Base-by-base conservation (phyloP, 2,329 filamentous ascomycete genomes). In the Arthrobotrys sphaeroides region DNA sequence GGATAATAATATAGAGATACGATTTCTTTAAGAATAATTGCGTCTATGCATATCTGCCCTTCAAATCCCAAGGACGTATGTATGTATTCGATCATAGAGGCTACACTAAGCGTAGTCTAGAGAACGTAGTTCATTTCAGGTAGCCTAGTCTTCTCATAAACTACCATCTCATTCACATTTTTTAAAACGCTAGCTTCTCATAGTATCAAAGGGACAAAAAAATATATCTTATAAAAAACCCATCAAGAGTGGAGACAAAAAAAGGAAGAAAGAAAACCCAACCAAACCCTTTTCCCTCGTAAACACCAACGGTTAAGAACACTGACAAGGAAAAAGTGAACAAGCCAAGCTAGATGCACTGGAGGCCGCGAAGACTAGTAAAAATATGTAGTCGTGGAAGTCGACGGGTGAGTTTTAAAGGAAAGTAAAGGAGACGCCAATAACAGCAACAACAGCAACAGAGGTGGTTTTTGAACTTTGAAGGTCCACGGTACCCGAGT, bases 271-370 rank as follows among this genome's bases (percentile, higher is more conserved):
- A n/a, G n/a, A n/a, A n/a, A n/a, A n/a, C n/a, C 57, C 57, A 45
- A 38, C 69, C 45, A 70, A 61, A 53, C 62, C 49, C 64, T 55
- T 53, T 53, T 55, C 4, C 60, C 47, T 69, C 59, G 40, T 61
- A 76, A 77, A 77, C 57, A 70, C 65, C 61, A 53, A 59, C 36
- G 61, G 24, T 28, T 60, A 42, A 59, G 51, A 18, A 42, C 42
- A 53, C 65, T 55, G 26, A 36, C 43, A 65, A 74, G 26, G 60
- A 36, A 68, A 62, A n/a, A n/a, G n/a, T n/a, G n/a, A 60, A 72
- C 26, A 60, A 59, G 18, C 38, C 43, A 68, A 73, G 51, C 24
- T 55, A 65, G 57, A 73, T 72, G 53, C 74, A 45, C 45, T 74
- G 65, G 49, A 45, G 51, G 67, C 42, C 13, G 53, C 42, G 43